phyloP scores from a whole-genome alignment of 2,329 filamentous ascomycete genomes.

The Elsinoe ampelina region DNA sequence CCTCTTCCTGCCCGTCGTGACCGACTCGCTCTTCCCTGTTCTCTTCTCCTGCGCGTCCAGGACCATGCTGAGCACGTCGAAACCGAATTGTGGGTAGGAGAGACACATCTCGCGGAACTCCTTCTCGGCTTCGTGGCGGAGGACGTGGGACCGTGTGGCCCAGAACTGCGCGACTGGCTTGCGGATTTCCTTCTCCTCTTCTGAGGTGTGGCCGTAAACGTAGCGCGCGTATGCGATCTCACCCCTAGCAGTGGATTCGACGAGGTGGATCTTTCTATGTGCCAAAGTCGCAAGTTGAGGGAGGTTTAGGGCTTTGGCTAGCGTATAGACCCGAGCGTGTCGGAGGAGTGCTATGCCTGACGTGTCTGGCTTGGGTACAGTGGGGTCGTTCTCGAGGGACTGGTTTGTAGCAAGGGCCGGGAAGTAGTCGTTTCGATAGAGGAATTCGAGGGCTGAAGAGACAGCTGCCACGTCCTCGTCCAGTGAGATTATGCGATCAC shows the following conservation, averaged over 20 bases:
- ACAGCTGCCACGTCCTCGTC: slow-evolving; percentile 63
- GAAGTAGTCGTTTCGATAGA: slow-evolving; percentile 84
- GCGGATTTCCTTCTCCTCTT: slow-evolving; percentile 63
- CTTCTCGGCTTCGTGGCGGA: slow-evolving; percentile 75
- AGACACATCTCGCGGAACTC: slow-evolving; percentile 80
- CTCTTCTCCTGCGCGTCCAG: slow-evolving; percentile 43
- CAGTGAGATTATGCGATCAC: slow-evolving; percentile 59
- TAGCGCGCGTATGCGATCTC: slow-evolving; percentile 89
- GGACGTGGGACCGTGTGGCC: slow-evolving; percentile 68
- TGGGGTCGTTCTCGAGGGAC: slow-evolving; percentile 59
- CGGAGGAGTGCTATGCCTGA: slow-evolving; percentile 76
- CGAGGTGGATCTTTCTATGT: slow-evolving; percentile 83
- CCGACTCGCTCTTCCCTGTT: slow-evolving; percentile 16
- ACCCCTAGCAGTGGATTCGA: slow-evolving; percentile 76
- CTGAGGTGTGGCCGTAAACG: slow-evolving; percentile 67
- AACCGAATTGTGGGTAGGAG: slow-evolving; percentile 84
- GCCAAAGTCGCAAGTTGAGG: slow-evolving; percentile 63
- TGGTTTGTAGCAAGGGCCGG: slow-evolving; percentile 52
- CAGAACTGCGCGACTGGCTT: slow-evolving; percentile 84
- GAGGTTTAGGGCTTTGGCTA: slow-evolving; percentile 67
- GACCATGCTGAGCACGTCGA: slow-evolving; percentile 71
- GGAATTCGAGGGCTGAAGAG: slow-evolving; percentile 70
- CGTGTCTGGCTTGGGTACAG: slow-evolving; percentile 58
- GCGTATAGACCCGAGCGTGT: slow-evolving; percentile 81
- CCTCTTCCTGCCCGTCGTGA: slow-evolving; percentile 10